These are phyloP conservation scores for Zygotorulaspora chibaensis DNA, from an alignment of 805 yeast species.

Conservation along the genomic window DNA sequence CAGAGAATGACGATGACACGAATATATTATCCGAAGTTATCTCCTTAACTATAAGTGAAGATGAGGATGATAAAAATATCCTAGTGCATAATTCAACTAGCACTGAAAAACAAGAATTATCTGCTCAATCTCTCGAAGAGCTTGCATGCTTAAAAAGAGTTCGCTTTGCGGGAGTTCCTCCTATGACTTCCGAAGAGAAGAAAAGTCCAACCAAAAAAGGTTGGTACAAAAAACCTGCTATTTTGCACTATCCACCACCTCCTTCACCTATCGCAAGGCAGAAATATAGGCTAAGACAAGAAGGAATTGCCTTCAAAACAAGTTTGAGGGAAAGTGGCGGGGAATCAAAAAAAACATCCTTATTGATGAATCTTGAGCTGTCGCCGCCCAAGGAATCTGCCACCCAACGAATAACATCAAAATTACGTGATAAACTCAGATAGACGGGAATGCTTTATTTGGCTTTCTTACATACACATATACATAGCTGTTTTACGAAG, in stretches of 20 bases:
- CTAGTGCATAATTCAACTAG: background rate
- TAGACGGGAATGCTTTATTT: constrained; percentile 1
- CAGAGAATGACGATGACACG: background rate
- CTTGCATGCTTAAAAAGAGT: constrained; percentile 25
- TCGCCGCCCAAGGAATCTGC: constrained; percentile 14
- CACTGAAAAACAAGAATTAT: background rate
- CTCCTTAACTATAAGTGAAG: background rate
- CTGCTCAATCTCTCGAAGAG: background rate
- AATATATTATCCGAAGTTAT: background rate
- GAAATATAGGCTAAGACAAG: constrained; percentile 26
- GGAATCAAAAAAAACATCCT: constrained; percentile 7
- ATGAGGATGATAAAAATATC: background rate
- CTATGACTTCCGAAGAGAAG: constrained; percentile 31
- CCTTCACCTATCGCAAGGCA: constrained; percentile 22
- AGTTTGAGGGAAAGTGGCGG: constrained; percentile 24
- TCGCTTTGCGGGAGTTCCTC: constrained; percentile 36
- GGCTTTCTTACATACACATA: constrained; percentile 1
- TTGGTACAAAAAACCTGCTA: constrained; percentile 37
- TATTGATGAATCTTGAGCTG: constrained; percentile 7
- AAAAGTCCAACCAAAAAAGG: constrained; percentile 33
- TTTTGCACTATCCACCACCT: constrained; percentile 33
- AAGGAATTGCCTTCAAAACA: constrained; percentile 34
- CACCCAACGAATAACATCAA: constrained; percentile 22
- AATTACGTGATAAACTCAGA: constrained; percentile 25
- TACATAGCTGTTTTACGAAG: background rate